phyloP scores from a whole-genome alignment of 371 early-diverging fungal genomes.

The Basidiobolus heterosporus region DNA sequence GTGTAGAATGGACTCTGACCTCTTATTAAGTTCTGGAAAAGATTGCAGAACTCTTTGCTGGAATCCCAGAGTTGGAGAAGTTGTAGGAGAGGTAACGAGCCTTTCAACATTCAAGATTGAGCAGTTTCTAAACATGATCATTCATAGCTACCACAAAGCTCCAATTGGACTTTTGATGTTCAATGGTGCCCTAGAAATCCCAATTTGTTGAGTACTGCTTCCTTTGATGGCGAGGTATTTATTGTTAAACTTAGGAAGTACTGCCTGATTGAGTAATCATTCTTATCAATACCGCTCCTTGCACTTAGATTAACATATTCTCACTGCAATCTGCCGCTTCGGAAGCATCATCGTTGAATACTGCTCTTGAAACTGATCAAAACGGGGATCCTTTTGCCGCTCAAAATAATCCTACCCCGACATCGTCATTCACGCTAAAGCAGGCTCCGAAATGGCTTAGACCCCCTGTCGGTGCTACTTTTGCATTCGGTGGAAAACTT shows the following conservation, averaged over 20 bases:
- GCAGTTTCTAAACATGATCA: conserved; percentile 1
- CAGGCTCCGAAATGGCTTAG: conserved; percentile 92
- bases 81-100: conserved; percentile 39
- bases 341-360: conserved; percentile 8
- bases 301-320: conserved; percentile 46
- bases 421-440: conserved; percentile 42
- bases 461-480: conserved; percentile 75
- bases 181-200: conserved; percentile 89
- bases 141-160: conserved; percentile 43
- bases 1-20: conserved; percentile 81
- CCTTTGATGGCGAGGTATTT: conserved; percentile 69
- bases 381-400: conserved; percentile 62
- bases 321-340: conserved; percentile 50
- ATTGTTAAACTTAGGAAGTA: not conserved
- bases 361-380: conserved; percentile 7
- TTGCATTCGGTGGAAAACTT: conserved; percentile 81
- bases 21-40: conserved; percentile 77
- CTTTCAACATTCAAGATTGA: not conserved
- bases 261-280: not conserved
- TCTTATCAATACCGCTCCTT: not conserved
- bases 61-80: conserved; percentile 56
- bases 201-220: conserved; percentile 63
- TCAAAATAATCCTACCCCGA: conserved; percentile 8
- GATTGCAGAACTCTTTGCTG: conserved; percentile 86
- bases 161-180: conserved; percentile 83